Conservation (phyloP, 192 early-diverging fungal genomes). For the Entrophospora sp. region DNA sequence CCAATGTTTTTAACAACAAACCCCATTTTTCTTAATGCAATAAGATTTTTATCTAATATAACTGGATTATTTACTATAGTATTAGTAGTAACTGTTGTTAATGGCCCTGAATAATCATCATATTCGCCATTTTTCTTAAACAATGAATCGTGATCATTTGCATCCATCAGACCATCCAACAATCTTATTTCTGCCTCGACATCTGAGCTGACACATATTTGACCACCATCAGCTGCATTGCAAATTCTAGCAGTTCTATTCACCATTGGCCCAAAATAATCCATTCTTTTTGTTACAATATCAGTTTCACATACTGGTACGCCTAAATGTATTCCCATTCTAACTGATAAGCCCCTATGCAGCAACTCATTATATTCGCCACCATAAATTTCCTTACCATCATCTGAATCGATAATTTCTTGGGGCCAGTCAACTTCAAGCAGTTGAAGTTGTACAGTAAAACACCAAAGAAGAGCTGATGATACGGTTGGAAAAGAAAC, state of each 20-base stretch:
- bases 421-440: constrained; percentile 79
- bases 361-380: constrained; percentile 47
- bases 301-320: constrained; percentile 78
- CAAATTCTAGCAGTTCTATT: constrained; percentile 80
- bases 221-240: constrained; percentile 79
- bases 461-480: constrained; percentile 77
- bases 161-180: constrained; percentile 21
- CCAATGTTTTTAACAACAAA: constrained; percentile 67
- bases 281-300: constrained; percentile 86
- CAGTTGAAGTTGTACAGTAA: constrained; percentile 76
- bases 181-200: constrained; percentile 39
- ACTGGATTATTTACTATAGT: too few relatives aligned
- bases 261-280: constrained; percentile 93
- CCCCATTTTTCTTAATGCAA: constrained; percentile 58
- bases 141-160: constrained; percentile 24
- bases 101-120: constrained; percentile 20
- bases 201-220: constrained; percentile 81
- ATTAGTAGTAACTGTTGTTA: background rate
- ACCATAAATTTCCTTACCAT: constrained; percentile 66
- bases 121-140: too few relatives aligned
- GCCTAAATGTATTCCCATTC: constrained; percentile 93
- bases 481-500: constrained; percentile 78
- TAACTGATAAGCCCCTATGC: constrained; percentile 79
- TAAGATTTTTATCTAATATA: constrained; percentile 38
- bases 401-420: constrained; percentile 69